These are phyloP conservation scores for Bromus sterilis DNA, from an alignment of 176 grass and related monocot species.

Conservation along the genomic window DNA sequence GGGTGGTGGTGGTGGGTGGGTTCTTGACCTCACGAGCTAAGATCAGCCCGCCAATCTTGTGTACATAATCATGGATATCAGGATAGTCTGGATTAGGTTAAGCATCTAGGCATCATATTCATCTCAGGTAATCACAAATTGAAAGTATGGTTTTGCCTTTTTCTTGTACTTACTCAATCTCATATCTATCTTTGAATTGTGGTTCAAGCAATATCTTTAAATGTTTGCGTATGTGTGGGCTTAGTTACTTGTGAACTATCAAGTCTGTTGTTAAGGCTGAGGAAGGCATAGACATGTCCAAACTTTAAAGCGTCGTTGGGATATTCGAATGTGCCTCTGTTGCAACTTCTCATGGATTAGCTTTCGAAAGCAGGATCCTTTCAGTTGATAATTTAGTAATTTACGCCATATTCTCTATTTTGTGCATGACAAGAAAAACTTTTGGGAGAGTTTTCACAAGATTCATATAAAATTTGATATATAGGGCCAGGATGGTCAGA, in stretches of 20 bases:
- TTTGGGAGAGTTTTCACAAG: background rate
- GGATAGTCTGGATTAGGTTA: too few relatives aligned
- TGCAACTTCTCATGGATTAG: conserved; percentile 7
- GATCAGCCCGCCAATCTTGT: too few relatives aligned
- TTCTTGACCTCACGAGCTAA: too few relatives aligned
- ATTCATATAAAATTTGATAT: conserved; percentile 16
- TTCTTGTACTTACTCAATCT: background rate
- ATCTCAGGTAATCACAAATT: background rate
- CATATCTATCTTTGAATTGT: background rate
- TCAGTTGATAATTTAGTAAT: background rate
- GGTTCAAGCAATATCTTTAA: background rate
- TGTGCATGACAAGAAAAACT: background rate
- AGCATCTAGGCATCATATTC: too few relatives aligned
- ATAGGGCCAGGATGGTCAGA: conserved; percentile 61
- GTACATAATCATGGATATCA: too few relatives aligned
- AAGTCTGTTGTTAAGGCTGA: background rate
- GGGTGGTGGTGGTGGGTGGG: too few relatives aligned
- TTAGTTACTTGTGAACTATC: background rate
- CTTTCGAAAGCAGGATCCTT: background rate
- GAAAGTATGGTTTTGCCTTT: background rate
- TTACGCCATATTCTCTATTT: background rate
- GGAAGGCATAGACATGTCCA: background rate
- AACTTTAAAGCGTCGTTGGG: background rate
- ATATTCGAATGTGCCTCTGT: background rate
- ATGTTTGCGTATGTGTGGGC: background rate